A percentile compares a stretch with the other conserved stretches of the same genome.
Conservation (phyloP, 129 eudicot species). For the Flaveria brownii region DNA sequence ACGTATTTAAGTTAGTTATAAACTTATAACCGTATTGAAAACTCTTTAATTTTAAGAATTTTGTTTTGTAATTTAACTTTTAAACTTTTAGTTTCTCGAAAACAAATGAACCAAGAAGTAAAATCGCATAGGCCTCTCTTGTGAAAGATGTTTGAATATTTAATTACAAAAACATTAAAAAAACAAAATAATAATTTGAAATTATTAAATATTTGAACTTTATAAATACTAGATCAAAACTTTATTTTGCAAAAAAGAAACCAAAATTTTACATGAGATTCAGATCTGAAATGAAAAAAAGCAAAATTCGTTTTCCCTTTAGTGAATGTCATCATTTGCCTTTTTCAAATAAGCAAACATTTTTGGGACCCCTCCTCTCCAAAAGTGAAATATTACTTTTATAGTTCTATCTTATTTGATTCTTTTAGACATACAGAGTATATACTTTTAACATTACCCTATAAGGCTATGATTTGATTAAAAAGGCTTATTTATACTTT, state of each 20-base stretch:
- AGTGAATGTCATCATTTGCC: slow-evolving; percentile 11
- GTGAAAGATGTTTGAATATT: background rate
- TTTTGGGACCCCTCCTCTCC: slow-evolving; percentile 14
- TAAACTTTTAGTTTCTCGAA: too few relatives aligned
- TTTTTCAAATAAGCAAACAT: slow-evolving; percentile 13
- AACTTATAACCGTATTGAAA: too few relatives aligned
- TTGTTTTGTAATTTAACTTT: background rate
- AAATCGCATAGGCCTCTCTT: background rate
- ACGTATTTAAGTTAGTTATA: background rate
- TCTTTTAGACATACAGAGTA: background rate
- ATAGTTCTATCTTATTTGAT: background rate
- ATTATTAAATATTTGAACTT: background rate
- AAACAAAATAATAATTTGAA: background rate
- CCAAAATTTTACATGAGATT: background rate
- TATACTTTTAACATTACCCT: background rate
- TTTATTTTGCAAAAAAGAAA: background rate
- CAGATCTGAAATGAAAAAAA: slow-evolving; percentile 14
- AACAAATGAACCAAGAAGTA: background rate
- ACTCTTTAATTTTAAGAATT: too few relatives aligned
- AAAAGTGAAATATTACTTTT: background rate
- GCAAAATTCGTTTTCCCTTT: slow-evolving; percentile 5
- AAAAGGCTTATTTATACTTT: background rate
- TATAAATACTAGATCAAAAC: background rate
- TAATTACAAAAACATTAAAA: background rate
- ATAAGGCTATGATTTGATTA: background rate